Conservation (phyloP, 2,329 filamentous ascomycete species). For the Berkeleyomyces basicola region DNA sequence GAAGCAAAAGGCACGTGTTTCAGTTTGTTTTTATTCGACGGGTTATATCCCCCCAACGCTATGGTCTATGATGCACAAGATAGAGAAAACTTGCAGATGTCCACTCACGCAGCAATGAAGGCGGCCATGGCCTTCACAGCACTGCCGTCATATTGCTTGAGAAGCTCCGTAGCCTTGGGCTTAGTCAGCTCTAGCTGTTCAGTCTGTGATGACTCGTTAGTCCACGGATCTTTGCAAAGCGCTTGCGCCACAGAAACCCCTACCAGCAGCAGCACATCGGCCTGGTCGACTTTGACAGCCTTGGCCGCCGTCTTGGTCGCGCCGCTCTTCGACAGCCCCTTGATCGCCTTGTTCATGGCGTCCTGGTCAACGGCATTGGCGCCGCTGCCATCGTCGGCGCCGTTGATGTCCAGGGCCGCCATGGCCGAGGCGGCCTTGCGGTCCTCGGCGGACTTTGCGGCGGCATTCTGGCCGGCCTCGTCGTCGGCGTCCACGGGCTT, state of each 20-base stretch:
- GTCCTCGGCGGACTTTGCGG: constrained; percentile 54
- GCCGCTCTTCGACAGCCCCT: constrained; percentile 29
- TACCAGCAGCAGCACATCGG: constrained; percentile 54
- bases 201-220: constrained; percentile 26
- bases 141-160: constrained; percentile 56
- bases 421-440: constrained; percentile 61
- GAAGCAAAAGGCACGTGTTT: not conserved
- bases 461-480: constrained; percentile 35
- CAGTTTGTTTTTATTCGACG: not conserved
- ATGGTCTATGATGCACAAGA: not conserved
- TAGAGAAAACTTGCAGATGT: not conserved
- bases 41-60: not conserved
- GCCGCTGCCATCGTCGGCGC: constrained; percentile 29
- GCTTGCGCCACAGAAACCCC: constrained; percentile 11
- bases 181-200: constrained; percentile 59
- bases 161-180: constrained; percentile 54
- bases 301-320: constrained; percentile 12
- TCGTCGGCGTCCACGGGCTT: constrained; percentile 27
- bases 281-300: constrained; percentile 57
- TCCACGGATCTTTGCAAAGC: not conserved
- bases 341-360: constrained; percentile 56
- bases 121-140: constrained; percentile 49
- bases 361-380: constrained; percentile 48
- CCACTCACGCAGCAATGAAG: constrained; percentile 23
- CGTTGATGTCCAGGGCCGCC: constrained; percentile 45